phyloP scores from a whole-genome alignment of 2,329 filamentous ascomycete genomes.

The Rhinocladiella mackenziei region DNA sequence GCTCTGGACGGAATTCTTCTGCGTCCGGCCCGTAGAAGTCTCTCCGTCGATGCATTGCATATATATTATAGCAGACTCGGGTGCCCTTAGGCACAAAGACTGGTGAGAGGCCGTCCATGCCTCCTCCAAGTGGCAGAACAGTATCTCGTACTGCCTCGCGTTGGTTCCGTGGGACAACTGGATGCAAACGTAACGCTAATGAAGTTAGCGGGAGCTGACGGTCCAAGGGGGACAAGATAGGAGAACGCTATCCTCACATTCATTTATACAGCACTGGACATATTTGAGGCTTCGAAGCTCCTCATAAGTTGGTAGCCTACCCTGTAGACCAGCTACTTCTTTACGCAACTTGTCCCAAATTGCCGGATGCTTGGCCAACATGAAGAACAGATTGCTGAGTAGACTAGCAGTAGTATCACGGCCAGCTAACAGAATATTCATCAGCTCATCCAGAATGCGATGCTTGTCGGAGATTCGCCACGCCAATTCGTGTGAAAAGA shows the following conservation, averaged over 20 bases:
- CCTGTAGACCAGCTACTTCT: constrained; percentile 70
- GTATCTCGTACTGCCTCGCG: constrained; percentile 68
- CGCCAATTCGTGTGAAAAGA: constrained; percentile 38
- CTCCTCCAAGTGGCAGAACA: constrained; percentile 63
- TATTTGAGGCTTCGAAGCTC: constrained; percentile 35
- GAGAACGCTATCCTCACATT: constrained; percentile 26
- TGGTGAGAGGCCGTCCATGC: constrained; percentile 42
- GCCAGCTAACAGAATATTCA: constrained; percentile 76
- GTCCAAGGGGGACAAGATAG: constrained; percentile 3
- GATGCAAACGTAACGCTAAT: constrained; percentile 72
- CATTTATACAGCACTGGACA: constrained; percentile 50
- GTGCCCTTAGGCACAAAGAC: constrained; percentile 48
- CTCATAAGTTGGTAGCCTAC: constrained; percentile 46
- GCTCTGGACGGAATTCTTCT: constrained; percentile 45
- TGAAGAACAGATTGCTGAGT: constrained; percentile 58
- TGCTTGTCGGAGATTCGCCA: constrained; percentile 44
- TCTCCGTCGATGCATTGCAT: constrained; percentile 49
- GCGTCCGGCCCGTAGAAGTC: constrained; percentile 44
- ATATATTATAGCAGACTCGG: constrained; percentile 47
- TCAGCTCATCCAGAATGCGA: constrained; percentile 24
- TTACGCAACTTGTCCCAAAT: constrained; percentile 63
- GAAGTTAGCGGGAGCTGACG: constrained; percentile 36
- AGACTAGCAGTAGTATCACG: constrained; percentile 78
- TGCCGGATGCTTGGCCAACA: constrained; percentile 67
- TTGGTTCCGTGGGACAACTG: constrained; percentile 73